phyloP scores from a whole-genome alignment of 495 filamentous ascomycete genomes.

The Xylaria nigripes region DNA sequence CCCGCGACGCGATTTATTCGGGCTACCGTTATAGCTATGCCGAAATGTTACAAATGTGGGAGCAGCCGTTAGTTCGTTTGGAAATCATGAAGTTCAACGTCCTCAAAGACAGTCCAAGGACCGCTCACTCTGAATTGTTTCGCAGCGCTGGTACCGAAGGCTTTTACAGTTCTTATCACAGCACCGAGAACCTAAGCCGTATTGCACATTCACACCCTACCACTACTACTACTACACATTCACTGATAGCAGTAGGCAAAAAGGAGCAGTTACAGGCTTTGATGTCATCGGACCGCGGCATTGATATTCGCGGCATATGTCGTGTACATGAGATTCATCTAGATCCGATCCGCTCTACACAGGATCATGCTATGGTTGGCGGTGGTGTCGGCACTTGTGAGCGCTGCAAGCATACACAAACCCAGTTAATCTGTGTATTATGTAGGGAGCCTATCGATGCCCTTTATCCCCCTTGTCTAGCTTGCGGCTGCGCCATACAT shows the following conservation, averaged over 20 bases:
- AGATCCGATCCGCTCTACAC: constrained; percentile 38
- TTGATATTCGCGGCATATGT: constrained; percentile 54
- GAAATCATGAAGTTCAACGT: constrained; percentile 82
- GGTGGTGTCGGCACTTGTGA: constrained; percentile 50
- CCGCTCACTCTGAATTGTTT: constrained; percentile 17
- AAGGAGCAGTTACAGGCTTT: constrained; percentile 34
- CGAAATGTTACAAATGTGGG: constrained; percentile 73
- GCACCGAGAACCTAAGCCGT: constrained; percentile 19
- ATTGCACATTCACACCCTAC: constrained; percentile 14
- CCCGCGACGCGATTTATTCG: constrained; percentile 49
- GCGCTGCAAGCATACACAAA: constrained; percentile 43
- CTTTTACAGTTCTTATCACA: constrained; percentile 28
- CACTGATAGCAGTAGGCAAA: constrained; percentile 42
- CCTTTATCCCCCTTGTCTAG: constrained; percentile 50
- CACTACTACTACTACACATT: too few relatives aligned
- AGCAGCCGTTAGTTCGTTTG: constrained; percentile 61
- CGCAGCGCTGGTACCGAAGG: constrained; percentile 20
- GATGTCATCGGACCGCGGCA: constrained; percentile 37
- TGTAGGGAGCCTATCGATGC: constrained; percentile 50
- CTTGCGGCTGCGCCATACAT: constrained; percentile 55
- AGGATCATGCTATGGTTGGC: constrained; percentile 30
- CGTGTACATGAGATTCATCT: constrained; percentile 48
- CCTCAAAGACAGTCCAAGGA: constrained; percentile 36
- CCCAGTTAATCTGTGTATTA: constrained; percentile 49
- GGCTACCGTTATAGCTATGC: constrained; percentile 76